phyloP scores from a whole-genome alignment of 306 rosid genomes.

The Sicyos baderoa region DNA sequence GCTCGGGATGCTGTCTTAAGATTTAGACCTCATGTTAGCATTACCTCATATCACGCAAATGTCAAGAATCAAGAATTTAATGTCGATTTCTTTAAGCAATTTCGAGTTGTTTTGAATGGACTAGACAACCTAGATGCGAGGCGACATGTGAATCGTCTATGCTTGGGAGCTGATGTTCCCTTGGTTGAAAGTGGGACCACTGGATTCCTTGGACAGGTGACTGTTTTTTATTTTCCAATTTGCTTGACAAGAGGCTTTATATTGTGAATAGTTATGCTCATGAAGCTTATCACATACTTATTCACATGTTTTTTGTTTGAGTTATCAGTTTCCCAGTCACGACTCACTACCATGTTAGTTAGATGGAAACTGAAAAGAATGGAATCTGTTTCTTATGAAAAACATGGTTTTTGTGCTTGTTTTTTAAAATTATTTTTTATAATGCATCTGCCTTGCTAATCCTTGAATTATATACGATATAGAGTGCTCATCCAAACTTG shows the following conservation, averaged over 20 bases:
- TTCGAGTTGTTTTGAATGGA: conserved; percentile 86
- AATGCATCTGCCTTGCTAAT: background rate
- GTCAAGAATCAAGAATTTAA: conserved; percentile 80
- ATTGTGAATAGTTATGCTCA: background rate
- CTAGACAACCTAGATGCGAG: conserved; percentile 99
- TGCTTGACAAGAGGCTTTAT: conserved; percentile 1
- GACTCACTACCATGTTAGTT: no score
- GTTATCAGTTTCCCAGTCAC: no score
- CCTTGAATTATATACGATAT: background rate
- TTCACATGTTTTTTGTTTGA: background rate
- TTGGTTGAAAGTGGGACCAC: conserved; percentile 98
- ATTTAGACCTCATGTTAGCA: conserved; percentile 81
- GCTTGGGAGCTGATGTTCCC: conserved; percentile 93
- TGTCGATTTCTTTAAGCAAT: conserved; percentile 81
- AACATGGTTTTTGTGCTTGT: no score
- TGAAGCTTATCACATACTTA: background rate
- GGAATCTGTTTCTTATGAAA: no score
- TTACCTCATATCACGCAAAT: conserved; percentile 78
- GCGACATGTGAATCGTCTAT: conserved; percentile 88
- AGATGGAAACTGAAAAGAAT: background rate
- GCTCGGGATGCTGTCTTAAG: conserved; percentile 97
- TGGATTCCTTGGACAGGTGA: conserved; percentile 99
- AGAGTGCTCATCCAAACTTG: background rate
- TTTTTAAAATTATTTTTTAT: no score
- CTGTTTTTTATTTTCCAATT: conserved; percentile 19